A percentile compares a stretch with the other conserved stretches of the same genome.
Evolutionary conservation across 2,329 filamentous ascomycete species (phyloP).

Genomic region (Ophiostoma triangulosporum): DNA sequence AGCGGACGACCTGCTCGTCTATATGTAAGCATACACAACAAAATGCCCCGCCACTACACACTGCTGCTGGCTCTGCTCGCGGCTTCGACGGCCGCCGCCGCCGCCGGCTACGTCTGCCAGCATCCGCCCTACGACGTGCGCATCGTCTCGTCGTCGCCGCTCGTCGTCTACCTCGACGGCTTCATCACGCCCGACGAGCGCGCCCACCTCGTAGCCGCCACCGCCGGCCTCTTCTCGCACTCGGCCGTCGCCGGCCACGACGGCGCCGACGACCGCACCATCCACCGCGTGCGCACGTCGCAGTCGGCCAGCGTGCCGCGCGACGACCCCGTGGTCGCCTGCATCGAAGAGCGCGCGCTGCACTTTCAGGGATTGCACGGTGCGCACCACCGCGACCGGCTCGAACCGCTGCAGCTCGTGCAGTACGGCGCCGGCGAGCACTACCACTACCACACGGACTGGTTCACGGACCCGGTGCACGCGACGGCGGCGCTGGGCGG

Average conservation of each 20-base stretch:
- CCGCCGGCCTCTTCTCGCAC: constrained; percentile 30
- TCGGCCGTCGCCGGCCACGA: constrained; percentile 24
- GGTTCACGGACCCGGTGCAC: constrained; percentile 29
- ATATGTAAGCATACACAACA: no score
- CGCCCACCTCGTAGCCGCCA: constrained; percentile 28
- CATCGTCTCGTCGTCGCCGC: constrained; percentile 32
- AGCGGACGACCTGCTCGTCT: no score
- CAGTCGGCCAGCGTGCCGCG: constrained; percentile 31
- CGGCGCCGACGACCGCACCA: constrained; percentile 19
- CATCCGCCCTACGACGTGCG: constrained; percentile 26
- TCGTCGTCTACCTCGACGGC: constrained; percentile 35
- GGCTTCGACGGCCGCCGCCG: background rate
- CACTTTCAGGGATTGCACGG: constrained; percentile 28
- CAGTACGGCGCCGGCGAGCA: constrained; percentile 30
- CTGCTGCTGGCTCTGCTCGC: background rate
- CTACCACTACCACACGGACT: constrained; percentile 38
- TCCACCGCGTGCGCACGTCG: constrained; percentile 29
- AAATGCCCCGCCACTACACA: no score
- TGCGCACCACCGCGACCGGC: constrained; percentile 13
- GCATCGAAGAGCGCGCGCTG: constrained; percentile 33
- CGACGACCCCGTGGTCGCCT: constrained; percentile 29
- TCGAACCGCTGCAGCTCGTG: constrained; percentile 36
- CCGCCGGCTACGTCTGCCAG: background rate
- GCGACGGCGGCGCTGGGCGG: constrained; percentile 27
- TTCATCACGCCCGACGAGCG: constrained; percentile 31